Conservation (phyloP, 176 grass and related monocot genomes). For the Chrysopogon serrulatus region DNA sequence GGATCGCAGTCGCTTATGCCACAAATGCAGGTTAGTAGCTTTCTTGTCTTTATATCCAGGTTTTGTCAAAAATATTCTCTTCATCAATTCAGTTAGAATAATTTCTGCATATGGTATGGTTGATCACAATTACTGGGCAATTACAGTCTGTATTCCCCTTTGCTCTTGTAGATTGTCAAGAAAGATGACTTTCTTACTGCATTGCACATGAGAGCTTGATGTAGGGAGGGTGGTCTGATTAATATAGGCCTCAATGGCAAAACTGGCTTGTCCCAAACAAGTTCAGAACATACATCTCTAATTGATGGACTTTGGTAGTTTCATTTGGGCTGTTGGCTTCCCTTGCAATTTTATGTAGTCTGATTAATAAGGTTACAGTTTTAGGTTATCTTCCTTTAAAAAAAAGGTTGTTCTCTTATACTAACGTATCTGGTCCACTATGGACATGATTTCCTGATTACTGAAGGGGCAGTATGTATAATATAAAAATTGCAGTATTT, state of each 20-base stretch:
- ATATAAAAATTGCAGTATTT: neutral
- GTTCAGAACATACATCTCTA: neutral
- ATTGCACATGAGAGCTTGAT: neutral
- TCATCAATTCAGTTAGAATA: conserved; percentile 8
- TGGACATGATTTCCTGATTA: neutral
- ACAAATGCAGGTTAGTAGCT: conserved; percentile 65
- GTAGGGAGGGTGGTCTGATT: neutral
- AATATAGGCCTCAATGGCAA: neutral
- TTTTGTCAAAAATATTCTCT: neutral
- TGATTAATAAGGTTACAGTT: neutral
- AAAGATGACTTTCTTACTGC: neutral
- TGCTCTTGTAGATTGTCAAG: neutral
- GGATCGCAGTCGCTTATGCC: conserved; percentile 64
- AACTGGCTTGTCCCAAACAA: neutral
- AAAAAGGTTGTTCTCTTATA: neutral
- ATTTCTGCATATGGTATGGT: conserved; percentile 16
- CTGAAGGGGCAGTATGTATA: neutral
- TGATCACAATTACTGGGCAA: neutral
- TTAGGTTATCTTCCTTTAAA: neutral
- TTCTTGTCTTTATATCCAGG: conserved; percentile 17
- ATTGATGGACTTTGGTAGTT: neutral
- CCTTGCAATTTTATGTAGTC: neutral
- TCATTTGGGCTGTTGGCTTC: neutral
- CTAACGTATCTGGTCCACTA: neutral
- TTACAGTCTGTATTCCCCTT: neutral